These are phyloP conservation scores for Fagopyrum homotropicum DNA, from an alignment of 148 eudicot species.

Conservation along the genomic window DNA sequence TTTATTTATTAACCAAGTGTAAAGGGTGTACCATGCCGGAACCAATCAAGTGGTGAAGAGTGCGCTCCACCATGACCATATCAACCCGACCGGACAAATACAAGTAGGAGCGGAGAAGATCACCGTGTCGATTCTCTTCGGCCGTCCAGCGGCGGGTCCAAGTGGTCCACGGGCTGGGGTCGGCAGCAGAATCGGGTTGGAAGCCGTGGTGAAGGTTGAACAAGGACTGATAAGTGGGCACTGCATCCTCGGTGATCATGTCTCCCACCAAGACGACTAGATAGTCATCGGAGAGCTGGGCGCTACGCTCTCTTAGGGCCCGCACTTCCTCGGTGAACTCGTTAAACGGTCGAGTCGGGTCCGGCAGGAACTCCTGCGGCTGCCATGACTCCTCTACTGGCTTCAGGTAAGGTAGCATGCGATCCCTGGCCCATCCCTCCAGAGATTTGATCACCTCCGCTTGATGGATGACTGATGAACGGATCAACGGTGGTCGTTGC, in stretches of 20 bases:
- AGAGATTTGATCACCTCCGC: constrained; percentile 31
- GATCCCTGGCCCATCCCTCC: constrained; percentile 19
- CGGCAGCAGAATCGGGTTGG: constrained; percentile 34
- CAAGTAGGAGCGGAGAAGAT: neutral
- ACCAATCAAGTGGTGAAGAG: constrained; percentile 34
- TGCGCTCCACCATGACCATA: constrained; percentile 33
- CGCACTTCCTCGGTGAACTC: constrained; percentile 30
- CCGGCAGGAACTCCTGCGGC: constrained; percentile 37
- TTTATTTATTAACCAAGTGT: neutral
- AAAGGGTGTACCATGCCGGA: constrained; percentile 30
- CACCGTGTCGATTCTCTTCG: constrained; percentile 17
- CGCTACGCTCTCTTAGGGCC: constrained; percentile 28
- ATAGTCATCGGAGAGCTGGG: constrained; percentile 31
- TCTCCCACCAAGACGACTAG: constrained; percentile 37
- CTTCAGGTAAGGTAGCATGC: constrained; percentile 19
- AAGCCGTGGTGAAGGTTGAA: constrained; percentile 36
- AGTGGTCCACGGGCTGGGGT: constrained; percentile 31
- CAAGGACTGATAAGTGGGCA: constrained; percentile 38
- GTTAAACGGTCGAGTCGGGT: constrained; percentile 21
- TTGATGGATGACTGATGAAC: constrained; percentile 32
- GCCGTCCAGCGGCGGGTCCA: constrained; percentile 43
- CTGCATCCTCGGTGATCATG: constrained; percentile 18
- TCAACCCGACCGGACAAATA: constrained; percentile 39
- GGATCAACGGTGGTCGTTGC: constrained; percentile 1
- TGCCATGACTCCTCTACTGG: constrained; percentile 37